These are phyloP conservation scores for Delonix regia DNA, from an alignment of 306 rosid genomes.

Conservation along the genomic window DNA sequence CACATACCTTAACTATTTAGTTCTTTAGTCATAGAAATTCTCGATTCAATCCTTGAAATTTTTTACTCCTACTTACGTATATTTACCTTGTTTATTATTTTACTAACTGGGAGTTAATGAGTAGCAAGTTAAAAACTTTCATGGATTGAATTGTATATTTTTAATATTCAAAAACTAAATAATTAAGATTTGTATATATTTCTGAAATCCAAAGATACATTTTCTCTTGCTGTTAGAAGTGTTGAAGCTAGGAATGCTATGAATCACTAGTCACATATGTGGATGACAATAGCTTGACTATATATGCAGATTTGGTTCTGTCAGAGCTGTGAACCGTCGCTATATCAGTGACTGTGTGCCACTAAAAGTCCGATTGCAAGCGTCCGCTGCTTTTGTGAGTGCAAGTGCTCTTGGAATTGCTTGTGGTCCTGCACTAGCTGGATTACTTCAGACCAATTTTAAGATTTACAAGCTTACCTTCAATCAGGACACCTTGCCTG, in stretches of 20 bases:
- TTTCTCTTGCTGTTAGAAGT: too few relatives aligned
- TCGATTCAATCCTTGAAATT: too few relatives aligned
- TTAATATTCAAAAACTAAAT: too few relatives aligned
- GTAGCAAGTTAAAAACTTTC: too few relatives aligned
- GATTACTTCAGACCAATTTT: conserved; percentile 77
- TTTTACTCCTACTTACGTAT: too few relatives aligned
- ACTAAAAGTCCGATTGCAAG: conserved; percentile 79
- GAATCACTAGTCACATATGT: conserved; percentile 1
- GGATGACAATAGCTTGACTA: conserved; percentile 22
- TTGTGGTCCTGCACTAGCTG: conserved; percentile 96
- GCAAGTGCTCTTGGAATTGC: conserved; percentile 99
- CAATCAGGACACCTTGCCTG: conserved; percentile 83
- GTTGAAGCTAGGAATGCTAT: conserved; percentile 23
- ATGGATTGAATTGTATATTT: too few relatives aligned
- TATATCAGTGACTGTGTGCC: conserved; percentile 98
- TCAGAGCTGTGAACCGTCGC: conserved; percentile 96
- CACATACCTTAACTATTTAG: too few relatives aligned
- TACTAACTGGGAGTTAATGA: too few relatives aligned
- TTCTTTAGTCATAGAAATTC: too few relatives aligned
- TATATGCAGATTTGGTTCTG: conserved; percentile 81
- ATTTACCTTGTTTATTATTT: too few relatives aligned
- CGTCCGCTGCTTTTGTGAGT: conserved; percentile 96
- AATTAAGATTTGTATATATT: too few relatives aligned
- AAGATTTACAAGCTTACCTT: conserved; percentile 78
- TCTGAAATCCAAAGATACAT: too few relatives aligned